Percentiles rank a stretch among this genome's conserved stretches.
phyloP scores from a whole-genome alignment of 176 grass and related monocot species.

The Cenchrus americanus region DNA sequence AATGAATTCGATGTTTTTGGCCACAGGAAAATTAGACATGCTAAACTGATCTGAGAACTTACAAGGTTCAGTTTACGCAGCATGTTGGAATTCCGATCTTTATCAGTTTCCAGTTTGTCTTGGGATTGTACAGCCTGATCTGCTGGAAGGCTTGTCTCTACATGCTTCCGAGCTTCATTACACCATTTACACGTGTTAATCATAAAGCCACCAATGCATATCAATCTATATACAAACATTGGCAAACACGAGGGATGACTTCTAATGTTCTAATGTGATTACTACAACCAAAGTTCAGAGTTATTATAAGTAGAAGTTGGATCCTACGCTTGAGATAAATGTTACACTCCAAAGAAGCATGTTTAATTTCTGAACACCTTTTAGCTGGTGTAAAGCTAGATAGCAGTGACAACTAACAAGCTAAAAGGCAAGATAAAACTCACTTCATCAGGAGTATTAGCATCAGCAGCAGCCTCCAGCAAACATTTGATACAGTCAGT shows the following conservation, averaged over 20 bases:
- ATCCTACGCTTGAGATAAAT: conserved; percentile 4
- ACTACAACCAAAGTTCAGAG: neutral
- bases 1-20: conserved; percentile 2
- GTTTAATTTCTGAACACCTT: too few species aligned
- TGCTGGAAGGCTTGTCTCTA: conserved; percentile 55
- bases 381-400: too few species aligned
- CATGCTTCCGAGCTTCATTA: conserved; percentile 47
- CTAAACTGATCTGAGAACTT: conserved; percentile 38
- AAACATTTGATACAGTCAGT: too few species aligned
- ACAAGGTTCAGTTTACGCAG: conserved; percentile 47
- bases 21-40: neutral
- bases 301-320: conserved; percentile 2
- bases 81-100: conserved; percentile 36
- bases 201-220: conserved; percentile 4
- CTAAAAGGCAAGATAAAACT: too few species aligned
- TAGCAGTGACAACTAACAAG: too few species aligned
- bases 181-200: conserved; percentile 53
- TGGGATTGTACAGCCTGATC: conserved; percentile 54
- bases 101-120: conserved; percentile 52
- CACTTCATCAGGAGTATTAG: too few species aligned
- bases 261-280: conserved; percentile 11
- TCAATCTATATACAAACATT: conserved; percentile 18
- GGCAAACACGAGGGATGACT: neutral
- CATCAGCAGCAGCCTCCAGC: too few species aligned
- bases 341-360: too few species aligned